Conservation (phyloP, 73 alveolate genomes). For the Symbiodinium natans region DNA sequence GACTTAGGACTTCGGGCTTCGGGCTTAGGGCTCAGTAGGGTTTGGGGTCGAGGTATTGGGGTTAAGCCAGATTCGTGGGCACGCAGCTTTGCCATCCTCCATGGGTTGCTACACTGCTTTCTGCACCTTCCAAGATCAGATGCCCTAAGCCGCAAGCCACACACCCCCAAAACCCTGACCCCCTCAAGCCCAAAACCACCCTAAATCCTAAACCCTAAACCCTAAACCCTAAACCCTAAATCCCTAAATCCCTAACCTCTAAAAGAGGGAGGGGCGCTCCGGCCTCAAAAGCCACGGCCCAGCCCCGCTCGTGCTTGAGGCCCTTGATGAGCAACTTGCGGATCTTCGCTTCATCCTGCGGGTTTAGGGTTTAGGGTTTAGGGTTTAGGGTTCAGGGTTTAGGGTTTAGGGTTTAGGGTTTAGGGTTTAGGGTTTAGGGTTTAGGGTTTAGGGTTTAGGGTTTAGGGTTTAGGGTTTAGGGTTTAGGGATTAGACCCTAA, state of each 20-base stretch:
- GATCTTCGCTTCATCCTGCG: constrained; percentile 52
- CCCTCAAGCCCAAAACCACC: not conserved
- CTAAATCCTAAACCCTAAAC: too few species aligned
- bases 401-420: not conserved
- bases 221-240: not conserved
- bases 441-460: not conserved
- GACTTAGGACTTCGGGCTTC: too few species aligned
- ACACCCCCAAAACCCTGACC: not conserved
- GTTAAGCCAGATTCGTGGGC: too few species aligned
- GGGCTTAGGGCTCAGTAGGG: too few species aligned
- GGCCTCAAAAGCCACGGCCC: constrained; percentile 64
- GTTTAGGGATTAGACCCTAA: not conserved
- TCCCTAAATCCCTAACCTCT: not conserved
- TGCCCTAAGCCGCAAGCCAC: not conserved
- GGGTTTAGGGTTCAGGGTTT: too few species aligned
- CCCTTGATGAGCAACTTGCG: constrained; percentile 81
- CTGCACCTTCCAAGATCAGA: too few species aligned
- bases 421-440: not conserved
- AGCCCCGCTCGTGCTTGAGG: constrained; percentile 37
- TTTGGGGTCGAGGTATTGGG: too few species aligned
- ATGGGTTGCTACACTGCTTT: too few species aligned
- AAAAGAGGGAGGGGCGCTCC: too few species aligned
- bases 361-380: too few species aligned
- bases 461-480: not conserved
- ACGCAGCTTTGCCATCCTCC: too few species aligned